Evolutionary conservation across 768 basidiomycete species (phyloP).

Genomic region (Trametes gibbosa): DNA sequence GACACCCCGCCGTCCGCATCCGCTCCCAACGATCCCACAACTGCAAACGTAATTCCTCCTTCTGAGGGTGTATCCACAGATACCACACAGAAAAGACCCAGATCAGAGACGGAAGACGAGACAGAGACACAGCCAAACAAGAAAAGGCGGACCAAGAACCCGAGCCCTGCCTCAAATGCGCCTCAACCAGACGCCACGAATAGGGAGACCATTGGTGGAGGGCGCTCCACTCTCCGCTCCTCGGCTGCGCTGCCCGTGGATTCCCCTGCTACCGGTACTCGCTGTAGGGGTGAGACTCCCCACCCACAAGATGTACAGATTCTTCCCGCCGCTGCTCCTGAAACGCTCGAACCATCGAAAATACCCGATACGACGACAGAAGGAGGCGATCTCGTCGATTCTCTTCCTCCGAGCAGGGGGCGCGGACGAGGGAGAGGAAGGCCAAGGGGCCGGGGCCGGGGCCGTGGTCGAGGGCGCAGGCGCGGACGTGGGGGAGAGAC

Average conservation of each 20-base stretch:
- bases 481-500: background rate
- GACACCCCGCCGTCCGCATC: background rate
- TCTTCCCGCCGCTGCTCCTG: background rate
- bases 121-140: background rate
- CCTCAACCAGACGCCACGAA: too few relatives aligned
- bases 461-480: background rate
- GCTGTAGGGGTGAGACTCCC: too few relatives aligned
- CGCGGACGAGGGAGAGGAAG: conserved; percentile 2
- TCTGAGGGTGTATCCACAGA: background rate
- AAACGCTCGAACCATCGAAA: too few relatives aligned
- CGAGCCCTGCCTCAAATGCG: too few relatives aligned
- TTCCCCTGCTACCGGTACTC: too few relatives aligned
- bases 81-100: background rate
- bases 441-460: background rate
- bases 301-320: too few relatives aligned
- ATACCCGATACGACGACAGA: background rate
- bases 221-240: too few relatives aligned
- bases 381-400: background rate
- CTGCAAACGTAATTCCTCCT: background rate
- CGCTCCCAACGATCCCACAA: background rate
- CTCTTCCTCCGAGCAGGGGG: background rate
- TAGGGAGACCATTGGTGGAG: too few relatives aligned
- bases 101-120: background rate
- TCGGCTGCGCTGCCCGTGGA: too few relatives aligned
- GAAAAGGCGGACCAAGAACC: background rate